A percentile compares a stretch with the other conserved stretches of the same genome.
These are phyloP conservation scores for Pythium pectinolyticum DNA, from an alignment of 352 stramenopile genomes.

Conservation along the genomic window DNA sequence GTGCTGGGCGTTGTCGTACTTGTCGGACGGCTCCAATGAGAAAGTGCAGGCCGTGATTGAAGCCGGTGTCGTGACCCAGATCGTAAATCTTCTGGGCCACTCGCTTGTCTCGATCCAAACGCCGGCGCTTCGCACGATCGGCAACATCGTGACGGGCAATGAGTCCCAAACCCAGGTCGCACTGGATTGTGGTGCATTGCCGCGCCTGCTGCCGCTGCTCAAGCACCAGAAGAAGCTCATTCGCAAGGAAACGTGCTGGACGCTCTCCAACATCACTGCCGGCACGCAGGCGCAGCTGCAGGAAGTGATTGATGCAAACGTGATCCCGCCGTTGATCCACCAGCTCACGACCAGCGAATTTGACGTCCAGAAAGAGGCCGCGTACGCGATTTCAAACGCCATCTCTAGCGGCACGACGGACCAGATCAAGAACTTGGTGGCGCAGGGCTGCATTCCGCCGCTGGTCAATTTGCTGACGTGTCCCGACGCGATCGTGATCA, in stretches of 20 bases:
- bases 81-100: conserved; percentile 96
- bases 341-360: conserved; percentile 66
- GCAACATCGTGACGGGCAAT: conserved; percentile 98
- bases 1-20: conserved; percentile 98
- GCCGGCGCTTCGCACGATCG: conserved; percentile 94
- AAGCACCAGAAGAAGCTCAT: conserved; percentile 81
- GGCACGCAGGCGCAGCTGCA: conserved; percentile 74
- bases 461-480: conserved; percentile 94
- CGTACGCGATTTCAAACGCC: conserved; percentile 84
- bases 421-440: conserved; percentile 97
- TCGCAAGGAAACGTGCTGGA: conserved; percentile 84
- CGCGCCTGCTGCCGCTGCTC: conserved; percentile 57
- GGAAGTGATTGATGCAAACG: conserved; percentile 73
- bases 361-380: conserved; percentile 83
- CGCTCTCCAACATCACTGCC: conserved; percentile 81
- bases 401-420: conserved; percentile 77
- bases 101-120: conserved; percentile 93
- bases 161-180: conserved; percentile 73
- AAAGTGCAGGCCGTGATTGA: conserved; percentile 98
- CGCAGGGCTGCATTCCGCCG: conserved; percentile 96
- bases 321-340: conserved; percentile 68
- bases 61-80: conserved; percentile 90
- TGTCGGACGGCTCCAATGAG: conserved; percentile 97
- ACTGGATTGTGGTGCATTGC: conserved; percentile 55
- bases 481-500: conserved; percentile 95